Evolutionary conservation across 2,329 filamentous ascomycete genomes (phyloP).

Genomic region (Metarhizium guizhouense): DNA sequence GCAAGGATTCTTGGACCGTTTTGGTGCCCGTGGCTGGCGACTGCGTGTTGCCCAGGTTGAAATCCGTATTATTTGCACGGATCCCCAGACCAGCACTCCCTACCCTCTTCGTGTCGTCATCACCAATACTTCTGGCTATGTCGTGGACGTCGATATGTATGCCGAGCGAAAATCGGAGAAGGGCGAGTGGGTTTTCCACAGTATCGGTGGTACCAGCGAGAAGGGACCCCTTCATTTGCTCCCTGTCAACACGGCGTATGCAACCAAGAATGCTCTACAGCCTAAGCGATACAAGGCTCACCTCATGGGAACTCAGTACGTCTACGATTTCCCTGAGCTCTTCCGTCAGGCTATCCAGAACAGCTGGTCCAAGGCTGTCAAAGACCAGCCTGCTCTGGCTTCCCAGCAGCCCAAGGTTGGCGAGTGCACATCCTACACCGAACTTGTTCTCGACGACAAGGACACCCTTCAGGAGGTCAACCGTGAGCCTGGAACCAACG

Average conservation of each 20-base stretch:
- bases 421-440: conserved; percentile 88
- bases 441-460: conserved; percentile 89
- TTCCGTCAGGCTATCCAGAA: conserved; percentile 98
- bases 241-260: conserved; percentile 84
- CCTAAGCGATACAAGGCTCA: conserved; percentile 99
- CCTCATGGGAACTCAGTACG: conserved; percentile 97
- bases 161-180: conserved; percentile 97
- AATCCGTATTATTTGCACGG: conserved; percentile 96
- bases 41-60: conserved; percentile 95
- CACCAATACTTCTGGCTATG: conserved; percentile 95
- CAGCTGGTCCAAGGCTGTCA: conserved; percentile 72
- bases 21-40: conserved; percentile 89
- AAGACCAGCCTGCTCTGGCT: conserved; percentile 63
- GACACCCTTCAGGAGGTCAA: conserved; percentile 90
- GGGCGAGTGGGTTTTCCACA: conserved; percentile 97
- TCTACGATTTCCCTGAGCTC: conserved; percentile 98
- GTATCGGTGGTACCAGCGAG: conserved; percentile 89
- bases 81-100: conserved; percentile 71
- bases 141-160: conserved; percentile 96
- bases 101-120: conserved; percentile 94
- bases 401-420: conserved; percentile 77
- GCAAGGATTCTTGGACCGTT: conserved; percentile 91
- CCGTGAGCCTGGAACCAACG: conserved; percentile 91
- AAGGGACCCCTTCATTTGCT: conserved; percentile 92
- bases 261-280: conserved; percentile 97